phyloP scores from a whole-genome alignment of 1,284 basidiomycete species.

The Fomitiporia mediterranea region DNA sequence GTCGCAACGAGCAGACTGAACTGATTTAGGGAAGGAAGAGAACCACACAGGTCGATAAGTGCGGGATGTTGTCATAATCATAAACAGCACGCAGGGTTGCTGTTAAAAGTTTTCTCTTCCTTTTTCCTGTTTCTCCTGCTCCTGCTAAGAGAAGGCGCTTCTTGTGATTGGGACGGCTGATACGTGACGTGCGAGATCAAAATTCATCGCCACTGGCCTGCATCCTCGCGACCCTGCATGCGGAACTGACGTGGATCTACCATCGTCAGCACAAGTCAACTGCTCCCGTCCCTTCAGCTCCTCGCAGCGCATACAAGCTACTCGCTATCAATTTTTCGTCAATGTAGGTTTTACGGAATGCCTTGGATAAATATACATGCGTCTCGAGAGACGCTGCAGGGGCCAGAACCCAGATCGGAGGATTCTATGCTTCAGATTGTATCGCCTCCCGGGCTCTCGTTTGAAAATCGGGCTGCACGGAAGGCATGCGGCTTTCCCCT shows the following conservation, averaged over 20 bases:
- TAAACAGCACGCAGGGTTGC: no score
- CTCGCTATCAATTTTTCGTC: not conserved
- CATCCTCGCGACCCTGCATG: conserved; percentile 6
- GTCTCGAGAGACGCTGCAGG: not conserved
- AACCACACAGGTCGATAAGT: not conserved
- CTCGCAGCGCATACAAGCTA: not conserved
- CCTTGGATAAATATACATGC: not conserved
- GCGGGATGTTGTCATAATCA: not conserved
- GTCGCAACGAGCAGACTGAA: not conserved
- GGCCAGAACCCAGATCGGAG: not conserved
- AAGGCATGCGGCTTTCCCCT: not conserved
- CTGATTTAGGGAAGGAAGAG: not conserved
- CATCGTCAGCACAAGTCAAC: not conserved
- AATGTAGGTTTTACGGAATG: not conserved
- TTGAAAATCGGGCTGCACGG: conserved; percentile 3
- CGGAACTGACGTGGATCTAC: not conserved
- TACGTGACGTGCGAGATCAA: not conserved
- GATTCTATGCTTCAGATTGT: not conserved
- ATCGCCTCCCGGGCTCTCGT: not conserved
- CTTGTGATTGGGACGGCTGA: not conserved
- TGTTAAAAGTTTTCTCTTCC: no score
- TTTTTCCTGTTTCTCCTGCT: no score
- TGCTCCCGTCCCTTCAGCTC: not conserved
- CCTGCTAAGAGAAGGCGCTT: no score
- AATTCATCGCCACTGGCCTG: conserved; percentile 1